Percentiles rank a stretch among this genome's conserved stretches.
Evolutionary conservation across 768 basidiomycete genomes (phyloP).

Genomic region (Lyophyllum atratum): DNA sequence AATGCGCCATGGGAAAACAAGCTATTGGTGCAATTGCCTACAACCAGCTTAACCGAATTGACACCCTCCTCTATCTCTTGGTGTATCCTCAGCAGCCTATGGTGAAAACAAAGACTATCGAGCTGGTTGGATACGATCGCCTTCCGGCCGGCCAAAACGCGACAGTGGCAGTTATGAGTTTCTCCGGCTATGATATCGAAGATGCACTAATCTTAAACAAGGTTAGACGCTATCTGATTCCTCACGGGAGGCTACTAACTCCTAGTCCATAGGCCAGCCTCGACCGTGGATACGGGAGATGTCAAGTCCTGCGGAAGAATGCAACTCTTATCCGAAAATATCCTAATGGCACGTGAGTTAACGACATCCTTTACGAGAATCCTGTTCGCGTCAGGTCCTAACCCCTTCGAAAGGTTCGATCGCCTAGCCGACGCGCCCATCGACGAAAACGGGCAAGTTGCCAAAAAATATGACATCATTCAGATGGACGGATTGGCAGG

Average conservation of each 20-base stretch:
- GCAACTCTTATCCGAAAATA: slow-evolving; percentile 93
- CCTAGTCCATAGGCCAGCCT: slow-evolving; percentile 70
- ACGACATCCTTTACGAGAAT: background rate
- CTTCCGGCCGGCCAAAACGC: slow-evolving; percentile 98
- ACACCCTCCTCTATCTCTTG: slow-evolving; percentile 95
- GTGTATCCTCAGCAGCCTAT: slow-evolving; percentile 99
- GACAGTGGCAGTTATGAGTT: slow-evolving; percentile 98
- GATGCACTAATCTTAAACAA: slow-evolving; percentile 97
- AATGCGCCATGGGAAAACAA: slow-evolving; percentile 99
- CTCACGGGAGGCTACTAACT: slow-evolving; percentile 10
- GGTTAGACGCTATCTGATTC: slow-evolving; percentile 37
- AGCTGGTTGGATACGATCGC: slow-evolving; percentile 93
- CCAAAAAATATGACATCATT: slow-evolving; percentile 88
- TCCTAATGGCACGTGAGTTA: slow-evolving; percentile 91
- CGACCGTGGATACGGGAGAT: slow-evolving; percentile 96
- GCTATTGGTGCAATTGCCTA: slow-evolving; percentile 98
- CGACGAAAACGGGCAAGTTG: slow-evolving; percentile 76
- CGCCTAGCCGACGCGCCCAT: slow-evolving; percentile 90
- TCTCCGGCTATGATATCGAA: slow-evolving; percentile 99
- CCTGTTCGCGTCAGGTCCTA: slow-evolving; percentile 10
- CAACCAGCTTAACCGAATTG: slow-evolving; percentile 97
- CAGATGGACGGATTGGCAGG: slow-evolving; percentile 93
- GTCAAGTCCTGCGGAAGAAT: slow-evolving; percentile 97
- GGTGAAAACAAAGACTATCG: slow-evolving; percentile 99
- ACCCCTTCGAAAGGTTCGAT: slow-evolving; percentile 63